Evolutionary conservation across 2,329 filamentous ascomycete species (phyloP), one percentile per base, ranked within the genome.

Genomic region (Colletotrichum liriopes): DNA sequence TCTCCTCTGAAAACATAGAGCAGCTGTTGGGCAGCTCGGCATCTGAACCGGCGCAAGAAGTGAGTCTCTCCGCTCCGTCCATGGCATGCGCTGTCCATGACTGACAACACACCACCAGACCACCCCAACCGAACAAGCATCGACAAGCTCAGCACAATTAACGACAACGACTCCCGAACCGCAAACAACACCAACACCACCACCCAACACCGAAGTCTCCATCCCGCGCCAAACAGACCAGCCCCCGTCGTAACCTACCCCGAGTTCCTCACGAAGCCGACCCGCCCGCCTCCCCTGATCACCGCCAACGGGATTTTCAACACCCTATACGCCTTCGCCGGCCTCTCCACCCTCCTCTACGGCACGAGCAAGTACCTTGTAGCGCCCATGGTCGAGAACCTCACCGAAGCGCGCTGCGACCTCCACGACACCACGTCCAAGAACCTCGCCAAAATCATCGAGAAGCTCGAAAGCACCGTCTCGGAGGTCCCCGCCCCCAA

Each of bases 291-390:
- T 14, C 91, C 91, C 0, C 82, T 93, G n/a, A 84, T 93, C 75
- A 93, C 91, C 16, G 87, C 87, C 67, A 83, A 84, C 37, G 84
- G 88, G 72, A 86, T 93, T 63, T 81, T 91, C 75, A 89, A 88
- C 76, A 88, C 89, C 41, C 82, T 92, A 69, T 90, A 90, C 77
- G 84, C 87, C 75, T 87, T 90, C 63, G 86, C 86, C 47, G 87
- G 86, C 41, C 80, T 91, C 32, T 89, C 90, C n/a, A 85, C 89
- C 23, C 83, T 92, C 51, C 81, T 94, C 71, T 95, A 95, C 80
- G 93, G 92, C 74, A 86, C 92, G 6, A 92, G 91, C 76, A 92
- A 90, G 76, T 93, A 90, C 79, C 85, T 94, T 59, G 83, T 95
- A 54, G 86, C 86, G 43, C 94, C 89, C 65, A 90, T 90, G 88